Evolutionary conservation across 2,329 filamentous ascomycete genomes (phyloP).

Genomic region (Leptosphaerulina australis): DNA sequence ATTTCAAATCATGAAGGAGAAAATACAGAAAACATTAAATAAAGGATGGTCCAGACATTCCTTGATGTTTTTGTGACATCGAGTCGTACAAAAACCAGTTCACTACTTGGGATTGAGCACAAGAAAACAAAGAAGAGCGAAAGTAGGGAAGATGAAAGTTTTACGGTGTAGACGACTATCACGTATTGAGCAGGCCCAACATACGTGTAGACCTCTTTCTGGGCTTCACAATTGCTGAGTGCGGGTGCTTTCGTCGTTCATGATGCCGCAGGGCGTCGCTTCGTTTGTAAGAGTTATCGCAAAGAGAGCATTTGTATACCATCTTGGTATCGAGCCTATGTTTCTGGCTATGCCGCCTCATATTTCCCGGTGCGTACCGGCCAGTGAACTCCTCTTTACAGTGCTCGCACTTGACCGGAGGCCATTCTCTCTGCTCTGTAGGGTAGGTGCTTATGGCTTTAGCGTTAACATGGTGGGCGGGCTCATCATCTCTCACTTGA

Average conservation of each 20-base stretch:
- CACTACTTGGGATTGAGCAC: neutral
- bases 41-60: neutral
- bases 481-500: neutral
- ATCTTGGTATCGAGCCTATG: neutral
- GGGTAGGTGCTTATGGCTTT: neutral
- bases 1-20: no score
- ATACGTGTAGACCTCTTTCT: neutral
- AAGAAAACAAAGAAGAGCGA: neutral
- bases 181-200: neutral
- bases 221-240: neutral
- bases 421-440: neutral
- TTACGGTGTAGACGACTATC: neutral
- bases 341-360: neutral
- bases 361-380: neutral
- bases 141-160: neutral
- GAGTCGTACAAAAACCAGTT: neutral
- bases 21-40: no score
- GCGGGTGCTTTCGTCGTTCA: neutral
- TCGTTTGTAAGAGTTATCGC: slow-evolving; percentile 3
- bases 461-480: neutral
- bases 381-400: neutral
- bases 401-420: neutral
- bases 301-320: neutral
- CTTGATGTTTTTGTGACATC: neutral
- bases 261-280: slow-evolving; percentile 10